These are phyloP conservation scores for Mycena indigotica DNA, from an alignment of 768 basidiomycete genomes.

Conservation along the genomic window DNA sequence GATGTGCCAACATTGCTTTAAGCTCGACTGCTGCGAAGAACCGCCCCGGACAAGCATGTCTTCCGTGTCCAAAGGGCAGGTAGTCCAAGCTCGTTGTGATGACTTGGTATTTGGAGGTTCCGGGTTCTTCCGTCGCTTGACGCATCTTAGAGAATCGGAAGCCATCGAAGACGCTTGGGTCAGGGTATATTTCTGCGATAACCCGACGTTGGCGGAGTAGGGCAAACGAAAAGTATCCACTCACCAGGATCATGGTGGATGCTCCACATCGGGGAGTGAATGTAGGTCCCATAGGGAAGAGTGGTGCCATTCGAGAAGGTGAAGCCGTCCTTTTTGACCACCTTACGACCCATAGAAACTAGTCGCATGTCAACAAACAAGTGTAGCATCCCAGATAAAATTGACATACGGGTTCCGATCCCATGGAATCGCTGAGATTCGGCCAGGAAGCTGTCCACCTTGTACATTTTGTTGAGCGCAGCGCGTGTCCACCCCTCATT, in stretches of 20 bases:
- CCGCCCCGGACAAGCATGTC: conserved; percentile 23
- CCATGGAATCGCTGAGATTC: conserved; percentile 7
- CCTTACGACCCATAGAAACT: conserved; percentile 2
- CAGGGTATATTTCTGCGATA: conserved; percentile 7
- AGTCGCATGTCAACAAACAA: neutral
- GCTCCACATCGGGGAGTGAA: conserved; percentile 8
- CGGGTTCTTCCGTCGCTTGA: neutral
- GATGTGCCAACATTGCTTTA: conserved; percentile 12
- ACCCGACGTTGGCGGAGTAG: neutral
- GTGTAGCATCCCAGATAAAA: neutral
- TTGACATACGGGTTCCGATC: neutral
- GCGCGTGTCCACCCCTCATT: conserved; percentile 11
- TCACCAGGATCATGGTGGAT: neutral
- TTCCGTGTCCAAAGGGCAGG: conserved; percentile 21
- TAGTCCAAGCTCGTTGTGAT: conserved; percentile 12
- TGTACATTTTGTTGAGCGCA: conserved; percentile 6
- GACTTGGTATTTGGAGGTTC: conserved; percentile 18
- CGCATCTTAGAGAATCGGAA: conserved; percentile 15
- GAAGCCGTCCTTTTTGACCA: conserved; percentile 7
- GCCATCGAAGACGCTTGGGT: conserved; percentile 10
- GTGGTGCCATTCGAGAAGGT: conserved; percentile 7
- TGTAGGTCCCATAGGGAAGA: conserved; percentile 1
- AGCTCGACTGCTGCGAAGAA: neutral
- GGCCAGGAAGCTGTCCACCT: conserved; percentile 15
- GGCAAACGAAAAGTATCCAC: neutral